phyloP scores from a whole-genome alignment of 2,329 filamentous ascomycete species.

The Parastagonospora nodorum region DNA sequence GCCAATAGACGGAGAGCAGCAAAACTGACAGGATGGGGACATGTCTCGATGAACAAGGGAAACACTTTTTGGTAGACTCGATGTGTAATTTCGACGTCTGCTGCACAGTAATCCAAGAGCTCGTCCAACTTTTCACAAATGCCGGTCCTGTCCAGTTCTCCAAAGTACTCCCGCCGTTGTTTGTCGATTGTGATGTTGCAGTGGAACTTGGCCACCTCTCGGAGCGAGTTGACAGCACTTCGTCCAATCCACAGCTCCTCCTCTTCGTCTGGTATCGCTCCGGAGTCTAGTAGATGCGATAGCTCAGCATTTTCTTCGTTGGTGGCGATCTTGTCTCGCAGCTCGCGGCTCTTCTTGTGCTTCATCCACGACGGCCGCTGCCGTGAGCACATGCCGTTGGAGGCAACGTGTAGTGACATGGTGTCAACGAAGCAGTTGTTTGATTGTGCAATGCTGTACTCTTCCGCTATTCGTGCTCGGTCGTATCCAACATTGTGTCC shows the following conservation, averaged over 20 bases:
- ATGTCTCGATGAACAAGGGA: conserved; percentile 83
- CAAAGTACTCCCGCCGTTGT: conserved; percentile 82
- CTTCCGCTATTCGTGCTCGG: conserved; percentile 82
- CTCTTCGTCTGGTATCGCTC: conserved; percentile 75
- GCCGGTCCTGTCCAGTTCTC: conserved; percentile 74
- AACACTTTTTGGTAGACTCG: conserved; percentile 94
- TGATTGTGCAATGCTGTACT: conserved; percentile 83
- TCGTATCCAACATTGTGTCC: conserved; percentile 98
- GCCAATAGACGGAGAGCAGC: conserved; percentile 92
- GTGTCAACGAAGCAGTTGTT: conserved; percentile 91
- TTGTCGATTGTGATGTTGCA: conserved; percentile 93
- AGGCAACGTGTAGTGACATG: conserved; percentile 96
- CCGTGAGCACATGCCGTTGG: conserved; percentile 98
- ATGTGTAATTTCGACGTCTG: conserved; percentile 91
- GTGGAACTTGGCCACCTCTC: conserved; percentile 96
- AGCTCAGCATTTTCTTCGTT: conserved; percentile 74
- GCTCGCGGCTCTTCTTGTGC: conserved; percentile 86
- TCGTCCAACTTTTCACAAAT: conserved; percentile 76
- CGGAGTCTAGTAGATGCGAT: conserved; percentile 70
- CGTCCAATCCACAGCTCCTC: conserved; percentile 94
- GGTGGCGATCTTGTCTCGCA: conserved; percentile 77
- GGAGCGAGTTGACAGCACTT: conserved; percentile 92
- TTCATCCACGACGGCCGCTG: conserved; percentile 98
- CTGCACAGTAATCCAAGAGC: conserved; percentile 90
- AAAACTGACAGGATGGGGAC: conserved; percentile 96